Evolutionary conservation across 2,329 filamentous ascomycete species (phyloP), one percentile per base, ranked within the genome.

Genomic region (Stenocarpella maydis): DNA sequence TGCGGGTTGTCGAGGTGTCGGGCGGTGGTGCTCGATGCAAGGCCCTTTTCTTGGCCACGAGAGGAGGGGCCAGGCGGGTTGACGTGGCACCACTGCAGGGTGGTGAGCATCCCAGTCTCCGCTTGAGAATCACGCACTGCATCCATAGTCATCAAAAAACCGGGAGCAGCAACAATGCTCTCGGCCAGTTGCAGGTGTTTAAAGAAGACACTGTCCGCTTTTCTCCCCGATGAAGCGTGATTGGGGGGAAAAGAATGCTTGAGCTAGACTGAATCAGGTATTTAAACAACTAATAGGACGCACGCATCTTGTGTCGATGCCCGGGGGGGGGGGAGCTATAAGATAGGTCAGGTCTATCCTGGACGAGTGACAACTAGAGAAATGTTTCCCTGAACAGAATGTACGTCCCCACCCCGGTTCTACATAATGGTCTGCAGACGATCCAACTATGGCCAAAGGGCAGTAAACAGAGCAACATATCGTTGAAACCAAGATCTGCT

Each of bases 211-310:
- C 4, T 8, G 8, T 31, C 31, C 4, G 31, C 8, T 31, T 31
- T 31, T 31, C 31, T 31, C 8, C 31, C 31, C 8, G n/a, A n/a
- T n/a, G n/a, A n/a, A n/a, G n/a, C n/a, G n/a, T n/a, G n/a, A n/a
- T n/a, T n/a, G n/a, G n/a, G n/a, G n/a, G n/a, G n/a, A 49, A 26
- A 7, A 37, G 37, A 4, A 31, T 49, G 24, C 8, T 37, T 19
- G 12, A 7, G 58, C 58, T 49, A 63, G 28, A 37, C 58, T 34
- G 28, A 6, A 63, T 49, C 43, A 26, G 58, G 58, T 49, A 49
- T 37, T 49, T 49, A 24, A 63, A 37, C 28, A 49, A 63, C 28
- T 49, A 49, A 63, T 63, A 49, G 49, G 34, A 61, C 43, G 41
- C 41, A 61, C n/a, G 31, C 31, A 31, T 8, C 28, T 49, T 49